phyloP scores from a whole-genome alignment of 164 flowering plant species.

The Tetracentron sinense region DNA sequence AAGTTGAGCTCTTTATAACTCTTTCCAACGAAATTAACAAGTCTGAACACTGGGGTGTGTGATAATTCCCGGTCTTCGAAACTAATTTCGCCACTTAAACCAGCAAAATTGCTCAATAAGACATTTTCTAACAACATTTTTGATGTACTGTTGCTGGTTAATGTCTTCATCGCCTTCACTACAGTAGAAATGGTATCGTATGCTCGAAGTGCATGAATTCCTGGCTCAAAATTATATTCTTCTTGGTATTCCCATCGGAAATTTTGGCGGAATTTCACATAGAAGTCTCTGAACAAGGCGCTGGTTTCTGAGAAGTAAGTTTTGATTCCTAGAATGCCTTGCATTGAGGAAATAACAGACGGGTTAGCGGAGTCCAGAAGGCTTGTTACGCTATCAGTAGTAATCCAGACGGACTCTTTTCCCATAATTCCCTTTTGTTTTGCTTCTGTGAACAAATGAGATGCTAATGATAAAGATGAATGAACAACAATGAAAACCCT shows the following conservation, averaged over 20 bases:
- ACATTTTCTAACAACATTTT: slow-evolving; percentile 6
- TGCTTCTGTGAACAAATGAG: slow-evolving; percentile 26
- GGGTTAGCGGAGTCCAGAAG: slow-evolving; percentile 15
- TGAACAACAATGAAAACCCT: slow-evolving; percentile 25
- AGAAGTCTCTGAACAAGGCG: background rate
- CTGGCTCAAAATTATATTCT: slow-evolving; percentile 10
- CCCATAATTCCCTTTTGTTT: slow-evolving; percentile 21
- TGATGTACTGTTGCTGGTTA: background rate
- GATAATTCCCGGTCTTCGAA: slow-evolving; percentile 12
- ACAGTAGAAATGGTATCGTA: slow-evolving; percentile 2
- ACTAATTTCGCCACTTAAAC: slow-evolving; percentile 24
- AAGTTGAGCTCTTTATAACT: slow-evolving; percentile 23
- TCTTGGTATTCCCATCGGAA: slow-evolving; percentile 8
- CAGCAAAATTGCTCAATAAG: slow-evolving; percentile 11
- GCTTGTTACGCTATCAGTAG: slow-evolving; percentile 22
- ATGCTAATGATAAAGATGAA: slow-evolving; percentile 11
- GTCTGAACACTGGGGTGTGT: background rate
- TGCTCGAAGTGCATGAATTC: slow-evolving; percentile 13
- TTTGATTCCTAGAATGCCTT: slow-evolving; percentile 24
- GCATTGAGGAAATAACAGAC: slow-evolving; percentile 16
- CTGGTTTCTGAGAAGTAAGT: background rate
- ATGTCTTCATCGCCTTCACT: background rate
- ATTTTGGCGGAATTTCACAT: background rate
- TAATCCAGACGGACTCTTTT: slow-evolving; percentile 38
- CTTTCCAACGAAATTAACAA: slow-evolving; percentile 28